Percentiles rank a stretch among this genome's conserved stretches.
These are phyloP conservation scores for Aspergillus pseudoviridinutans DNA, from an alignment of 2,329 filamentous ascomycete genomes.

Conservation along the genomic window DNA sequence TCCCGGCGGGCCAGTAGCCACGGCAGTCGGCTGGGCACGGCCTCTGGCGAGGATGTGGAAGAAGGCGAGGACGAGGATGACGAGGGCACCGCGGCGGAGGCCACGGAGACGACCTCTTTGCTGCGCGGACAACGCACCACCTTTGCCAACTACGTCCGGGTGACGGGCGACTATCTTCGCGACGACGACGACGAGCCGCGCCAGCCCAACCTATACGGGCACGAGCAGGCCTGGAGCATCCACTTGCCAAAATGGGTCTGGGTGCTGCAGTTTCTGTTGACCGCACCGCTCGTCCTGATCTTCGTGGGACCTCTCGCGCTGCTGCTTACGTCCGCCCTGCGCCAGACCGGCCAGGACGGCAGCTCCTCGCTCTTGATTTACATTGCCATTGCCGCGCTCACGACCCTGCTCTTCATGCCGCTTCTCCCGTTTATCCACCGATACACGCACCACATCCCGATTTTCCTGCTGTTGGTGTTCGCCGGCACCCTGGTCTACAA, in stretches of 20 bases:
- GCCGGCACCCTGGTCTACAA: slow-evolving; percentile 79
- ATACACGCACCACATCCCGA: slow-evolving; percentile 75
- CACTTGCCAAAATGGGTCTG: slow-evolving; percentile 78
- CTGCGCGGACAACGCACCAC: slow-evolving; percentile 50
- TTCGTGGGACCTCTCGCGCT: slow-evolving; percentile 73
- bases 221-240: slow-evolving; percentile 83
- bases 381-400: slow-evolving; percentile 62
- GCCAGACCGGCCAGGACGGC: slow-evolving; percentile 83
- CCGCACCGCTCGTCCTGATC: slow-evolving; percentile 74
- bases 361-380: slow-evolving; percentile 69
- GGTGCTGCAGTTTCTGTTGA: slow-evolving; percentile 77
- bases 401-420: slow-evolving; percentile 70
- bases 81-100: slow-evolving; percentile 37
- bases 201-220: slow-evolving; percentile 51
- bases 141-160: slow-evolving; percentile 52
- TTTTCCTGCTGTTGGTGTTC: slow-evolving; percentile 70
- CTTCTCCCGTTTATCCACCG: slow-evolving; percentile 82
- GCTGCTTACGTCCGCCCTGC: slow-evolving; percentile 64
- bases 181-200: slow-evolving; percentile 25
- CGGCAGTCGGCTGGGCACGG: slow-evolving; percentile 42
- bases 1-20: slow-evolving; percentile 34
- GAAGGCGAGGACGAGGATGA: slow-evolving; percentile 32
- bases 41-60: slow-evolving; percentile 37
- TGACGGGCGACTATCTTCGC: slow-evolving; percentile 26
- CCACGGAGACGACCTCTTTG: slow-evolving; percentile 56